phyloP scores from a whole-genome alignment of 1,139 yeast species.

The Yamadazyma epiphylla region DNA sequence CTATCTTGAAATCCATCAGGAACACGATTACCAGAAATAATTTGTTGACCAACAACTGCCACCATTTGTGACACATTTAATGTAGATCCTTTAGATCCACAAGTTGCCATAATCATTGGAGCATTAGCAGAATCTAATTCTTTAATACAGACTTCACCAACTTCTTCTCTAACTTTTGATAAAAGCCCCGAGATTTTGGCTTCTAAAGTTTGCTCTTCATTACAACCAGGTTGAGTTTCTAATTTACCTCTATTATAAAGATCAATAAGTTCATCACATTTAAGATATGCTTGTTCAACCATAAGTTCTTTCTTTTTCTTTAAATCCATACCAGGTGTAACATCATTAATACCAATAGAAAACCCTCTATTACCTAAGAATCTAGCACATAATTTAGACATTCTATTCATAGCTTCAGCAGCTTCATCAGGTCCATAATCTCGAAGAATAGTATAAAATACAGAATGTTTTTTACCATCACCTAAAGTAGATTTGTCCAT shows the following conservation, averaged over 20 bases:
- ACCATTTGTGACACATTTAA: slow-evolving; percentile 99
- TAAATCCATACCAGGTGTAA: slow-evolving; percentile 84
- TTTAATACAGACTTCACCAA: slow-evolving; percentile 93
- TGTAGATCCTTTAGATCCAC: slow-evolving; percentile 99
- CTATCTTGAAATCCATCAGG: slow-evolving; percentile 99
- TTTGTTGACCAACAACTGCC: slow-evolving; percentile 99
- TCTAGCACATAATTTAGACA: slow-evolving; percentile 97
- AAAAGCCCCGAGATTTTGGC: slow-evolving; percentile 95
- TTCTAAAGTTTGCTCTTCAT: slow-evolving; percentile 96
- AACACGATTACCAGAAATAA: slow-evolving; percentile 97
- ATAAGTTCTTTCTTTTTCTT: slow-evolving; percentile 76
- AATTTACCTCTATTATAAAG: slow-evolving; percentile 79
- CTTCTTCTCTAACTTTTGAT: slow-evolving; percentile 97
- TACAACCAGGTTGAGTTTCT: slow-evolving; percentile 98
- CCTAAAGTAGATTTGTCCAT: slow-evolving; percentile 97
- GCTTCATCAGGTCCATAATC: slow-evolving; percentile 97
- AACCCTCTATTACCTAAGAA: slow-evolving; percentile 93
- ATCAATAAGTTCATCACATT: slow-evolving; percentile 89
- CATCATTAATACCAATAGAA: slow-evolving; percentile 96
- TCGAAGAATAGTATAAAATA: slow-evolving; percentile 88
- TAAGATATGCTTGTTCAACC: slow-evolving; percentile 87
- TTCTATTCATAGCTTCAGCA: slow-evolving; percentile 93
- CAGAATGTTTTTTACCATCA: slow-evolving; percentile 97
- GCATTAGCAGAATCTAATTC: slow-evolving; percentile 91
- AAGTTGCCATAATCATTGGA: slow-evolving; percentile 97